Conservation (phyloP, 176 grass and related monocot species). For the Aegilops umbellulata region DNA sequence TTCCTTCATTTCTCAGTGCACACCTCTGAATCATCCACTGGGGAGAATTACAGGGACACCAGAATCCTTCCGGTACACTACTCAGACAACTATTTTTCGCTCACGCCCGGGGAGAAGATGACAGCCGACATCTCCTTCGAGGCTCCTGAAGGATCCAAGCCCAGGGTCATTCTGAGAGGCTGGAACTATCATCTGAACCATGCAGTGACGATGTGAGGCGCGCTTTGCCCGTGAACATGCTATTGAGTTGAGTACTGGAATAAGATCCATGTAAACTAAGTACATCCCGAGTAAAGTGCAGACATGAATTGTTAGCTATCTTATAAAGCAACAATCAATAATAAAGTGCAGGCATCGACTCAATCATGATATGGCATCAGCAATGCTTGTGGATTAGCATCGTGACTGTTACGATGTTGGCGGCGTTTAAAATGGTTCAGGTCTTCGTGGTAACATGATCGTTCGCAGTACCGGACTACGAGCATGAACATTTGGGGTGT, state of each 20-base stretch:
- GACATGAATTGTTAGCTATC: background rate
- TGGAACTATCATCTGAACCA: slow-evolving; percentile 75
- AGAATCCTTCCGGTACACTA: slow-evolving; percentile 98
- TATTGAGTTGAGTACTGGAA: background rate
- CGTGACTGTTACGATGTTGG: background rate
- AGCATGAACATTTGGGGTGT: too few relatives aligned
- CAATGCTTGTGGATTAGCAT: background rate
- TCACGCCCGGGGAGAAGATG: slow-evolving; percentile 72
- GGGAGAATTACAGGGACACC: slow-evolving; percentile 50
- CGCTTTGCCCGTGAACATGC: background rate
- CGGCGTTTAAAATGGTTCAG: background rate
- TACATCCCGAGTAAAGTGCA: slow-evolving; percentile 13
- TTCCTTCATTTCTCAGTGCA: slow-evolving; percentile 91
- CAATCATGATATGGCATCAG: background rate
- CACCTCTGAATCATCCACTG: slow-evolving; percentile 32
- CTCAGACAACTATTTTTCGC: slow-evolving; percentile 84
- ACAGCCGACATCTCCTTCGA: slow-evolving; percentile 61
- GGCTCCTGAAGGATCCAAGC: slow-evolving; percentile 54
- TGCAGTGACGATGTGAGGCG: slow-evolving; percentile 36
- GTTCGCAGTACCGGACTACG: background rate
- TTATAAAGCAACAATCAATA: background rate
- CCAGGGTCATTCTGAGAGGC: slow-evolving; percentile 63
- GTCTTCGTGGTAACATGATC: background rate
- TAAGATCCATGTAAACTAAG: slow-evolving; percentile 21
- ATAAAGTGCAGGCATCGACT: slow-evolving; percentile 27